These are phyloP conservation scores for Hymenoscyphus linearis DNA, from an alignment of 2,329 filamentous ascomycete genomes.

Conservation along the genomic window DNA sequence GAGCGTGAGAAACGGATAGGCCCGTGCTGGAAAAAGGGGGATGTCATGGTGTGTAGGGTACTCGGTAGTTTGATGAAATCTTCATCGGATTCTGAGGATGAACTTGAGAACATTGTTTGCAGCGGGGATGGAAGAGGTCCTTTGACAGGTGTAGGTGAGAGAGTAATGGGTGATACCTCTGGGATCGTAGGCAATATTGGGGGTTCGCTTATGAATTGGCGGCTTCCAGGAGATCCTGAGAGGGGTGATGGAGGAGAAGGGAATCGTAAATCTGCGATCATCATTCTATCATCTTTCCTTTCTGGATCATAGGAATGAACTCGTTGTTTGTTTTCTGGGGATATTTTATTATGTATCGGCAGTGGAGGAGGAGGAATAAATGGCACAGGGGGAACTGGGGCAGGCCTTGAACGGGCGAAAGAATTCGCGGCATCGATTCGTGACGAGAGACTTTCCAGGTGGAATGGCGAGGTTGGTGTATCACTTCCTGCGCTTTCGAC, in stretches of 20 bases:
- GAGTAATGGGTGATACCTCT: conserved; percentile 31
- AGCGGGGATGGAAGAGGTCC: not conserved
- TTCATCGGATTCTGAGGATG: conserved; percentile 21
- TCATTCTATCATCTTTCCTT: conserved; percentile 13
- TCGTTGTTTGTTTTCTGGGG: not conserved
- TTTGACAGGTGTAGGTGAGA: conserved; percentile 3
- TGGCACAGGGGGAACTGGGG: not conserved
- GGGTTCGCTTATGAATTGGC: conserved; percentile 11
- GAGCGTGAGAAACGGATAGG: conserved; percentile 45
- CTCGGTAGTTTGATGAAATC: conserved; percentile 31
- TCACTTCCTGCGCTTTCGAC: conserved; percentile 30
- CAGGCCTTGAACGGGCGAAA: not conserved
- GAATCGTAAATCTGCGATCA: conserved; percentile 23
- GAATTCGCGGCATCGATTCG: conserved; percentile 36
- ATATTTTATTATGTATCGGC: not conserved
- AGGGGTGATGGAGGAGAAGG: conserved; percentile 35
- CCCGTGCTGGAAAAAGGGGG: conserved; percentile 48
- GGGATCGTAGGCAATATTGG: conserved; percentile 39
- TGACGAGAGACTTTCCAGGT: conserved; percentile 43
- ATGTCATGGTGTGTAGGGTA: conserved; percentile 45
- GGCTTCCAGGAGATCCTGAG: conserved; percentile 12
- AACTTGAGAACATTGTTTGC: not conserved
- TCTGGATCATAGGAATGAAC: not conserved
- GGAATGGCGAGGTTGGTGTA: conserved; percentile 45
- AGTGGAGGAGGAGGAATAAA: conserved; percentile 1